phyloP scores from a whole-genome alignment of 1,284 basidiomycete genomes.

The Takashimella koratensis region DNA sequence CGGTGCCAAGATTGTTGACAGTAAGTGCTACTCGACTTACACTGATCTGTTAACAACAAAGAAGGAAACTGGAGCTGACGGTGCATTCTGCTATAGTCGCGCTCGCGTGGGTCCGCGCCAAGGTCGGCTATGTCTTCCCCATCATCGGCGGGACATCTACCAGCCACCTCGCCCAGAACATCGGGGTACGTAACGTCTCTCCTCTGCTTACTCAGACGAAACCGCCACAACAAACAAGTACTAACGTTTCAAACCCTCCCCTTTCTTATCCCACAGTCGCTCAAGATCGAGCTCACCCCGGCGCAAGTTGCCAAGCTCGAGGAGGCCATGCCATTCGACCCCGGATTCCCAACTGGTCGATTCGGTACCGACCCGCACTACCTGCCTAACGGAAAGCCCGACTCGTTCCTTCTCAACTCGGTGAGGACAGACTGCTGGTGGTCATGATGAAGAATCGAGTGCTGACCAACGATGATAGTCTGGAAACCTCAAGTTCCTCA shows the following conservation, averaged over 20 bases:
- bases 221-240: background rate
- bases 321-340: conserved; percentile 31
- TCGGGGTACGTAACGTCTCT: conserved; percentile 31
- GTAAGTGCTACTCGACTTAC: conserved; percentile 14
- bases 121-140: conserved; percentile 30
- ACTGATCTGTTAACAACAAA: background rate
- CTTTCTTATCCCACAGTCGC: conserved; percentile 31
- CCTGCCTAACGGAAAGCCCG: conserved; percentile 11
- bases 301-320: conserved; percentile 45
- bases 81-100: conserved; percentile 18
- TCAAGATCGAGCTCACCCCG: conserved; percentile 40
- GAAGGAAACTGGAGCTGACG: conserved; percentile 3
- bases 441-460: background rate
- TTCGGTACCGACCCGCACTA: conserved; percentile 28
- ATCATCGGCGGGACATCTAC: conserved; percentile 48
- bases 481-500: background rate
- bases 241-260: conserved; percentile 12
- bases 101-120: conserved; percentile 26
- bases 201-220: background rate
- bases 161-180: conserved; percentile 36
- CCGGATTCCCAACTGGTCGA: conserved; percentile 35
- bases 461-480: background rate
- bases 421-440: conserved; percentile 1
- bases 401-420: conserved; percentile 5
- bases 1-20: conserved; percentile 31